Percentiles rank a stretch among this genome's conserved stretches.
Conservation (phyloP, 768 basidiomycete species). For the Tulasnella calospora region DNA sequence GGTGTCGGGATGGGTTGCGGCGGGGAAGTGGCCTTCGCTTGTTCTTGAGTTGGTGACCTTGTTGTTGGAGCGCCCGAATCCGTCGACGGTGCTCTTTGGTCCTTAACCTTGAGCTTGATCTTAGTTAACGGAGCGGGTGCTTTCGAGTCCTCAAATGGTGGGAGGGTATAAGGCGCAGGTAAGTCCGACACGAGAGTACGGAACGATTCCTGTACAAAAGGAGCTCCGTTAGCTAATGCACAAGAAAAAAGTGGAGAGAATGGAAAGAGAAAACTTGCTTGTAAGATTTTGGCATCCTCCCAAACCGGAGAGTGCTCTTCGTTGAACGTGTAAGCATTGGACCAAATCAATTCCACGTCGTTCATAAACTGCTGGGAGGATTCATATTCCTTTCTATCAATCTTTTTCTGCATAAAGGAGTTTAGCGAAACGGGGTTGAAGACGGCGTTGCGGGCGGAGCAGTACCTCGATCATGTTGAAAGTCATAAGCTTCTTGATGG, state of each 20-base stretch:
- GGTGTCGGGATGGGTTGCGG: neutral
- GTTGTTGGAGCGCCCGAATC: neutral
- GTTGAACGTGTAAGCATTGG: conserved; percentile 85
- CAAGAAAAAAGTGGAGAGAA: neutral
- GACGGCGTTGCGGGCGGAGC: conserved; percentile 1
- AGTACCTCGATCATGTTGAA: conserved; percentile 71
- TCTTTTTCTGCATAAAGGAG: conserved; percentile 53
- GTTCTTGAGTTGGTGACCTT: neutral
- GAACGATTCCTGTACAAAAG: conserved; percentile 57
- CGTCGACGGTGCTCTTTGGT: conserved; percentile 19
- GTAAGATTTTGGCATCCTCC: conserved; percentile 66
- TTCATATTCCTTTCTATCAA: conserved; percentile 74
- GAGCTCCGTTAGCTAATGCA: conserved; percentile 25
- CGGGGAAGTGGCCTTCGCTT: neutral
- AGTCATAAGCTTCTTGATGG: conserved; percentile 73
- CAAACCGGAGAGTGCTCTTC: conserved; percentile 78
- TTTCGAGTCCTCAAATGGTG: conserved; percentile 37
- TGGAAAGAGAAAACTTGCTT: conserved; percentile 43
- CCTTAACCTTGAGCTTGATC: conserved; percentile 58
- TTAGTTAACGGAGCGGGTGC: conserved; percentile 37
- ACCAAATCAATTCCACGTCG: conserved; percentile 86
- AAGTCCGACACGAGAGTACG: conserved; percentile 72
- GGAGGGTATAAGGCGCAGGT: conserved; percentile 58
- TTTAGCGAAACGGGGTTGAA: neutral
- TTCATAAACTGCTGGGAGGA: conserved; percentile 65